Conservation (phyloP, 2,329 filamentous ascomycete species). For the Mollisiaceae sp. region DNA sequence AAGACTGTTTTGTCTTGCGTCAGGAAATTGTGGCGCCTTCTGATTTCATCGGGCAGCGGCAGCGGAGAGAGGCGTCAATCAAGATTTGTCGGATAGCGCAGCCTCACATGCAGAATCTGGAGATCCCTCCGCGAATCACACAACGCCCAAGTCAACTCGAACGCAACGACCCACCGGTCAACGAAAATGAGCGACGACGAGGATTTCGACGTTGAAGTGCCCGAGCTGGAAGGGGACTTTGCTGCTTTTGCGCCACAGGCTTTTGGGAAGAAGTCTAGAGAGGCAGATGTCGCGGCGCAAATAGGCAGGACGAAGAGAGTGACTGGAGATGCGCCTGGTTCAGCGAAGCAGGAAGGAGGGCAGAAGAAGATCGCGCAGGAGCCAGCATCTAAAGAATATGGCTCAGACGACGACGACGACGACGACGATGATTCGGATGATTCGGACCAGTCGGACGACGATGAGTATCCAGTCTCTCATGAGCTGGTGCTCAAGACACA, state of each 20-base stretch:
- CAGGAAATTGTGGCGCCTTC: background rate
- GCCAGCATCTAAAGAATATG: conserved; percentile 38
- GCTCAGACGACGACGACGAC: conserved; percentile 41
- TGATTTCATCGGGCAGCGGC: conserved; percentile 4
- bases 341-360: conserved; percentile 34
- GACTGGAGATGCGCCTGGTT: conserved; percentile 32
- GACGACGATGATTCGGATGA: conserved; percentile 57
- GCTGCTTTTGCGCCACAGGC: conserved; percentile 78
- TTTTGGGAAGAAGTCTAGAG: conserved; percentile 82
- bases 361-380: conserved; percentile 39
- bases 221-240: conserved; percentile 64
- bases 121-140: conserved; percentile 12
- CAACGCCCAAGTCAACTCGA: background rate
- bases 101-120: conserved; percentile 8
- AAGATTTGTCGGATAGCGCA: conserved; percentile 7
- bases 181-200: conserved; percentile 64
- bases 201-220: conserved; percentile 61
- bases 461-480: conserved; percentile 91
- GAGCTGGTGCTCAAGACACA: conserved; percentile 93
- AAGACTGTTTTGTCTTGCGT: background rate
- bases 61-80: background rate
- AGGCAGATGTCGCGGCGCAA: conserved; percentile 77
- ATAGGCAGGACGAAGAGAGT: conserved; percentile 76
- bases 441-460: conserved; percentile 70
- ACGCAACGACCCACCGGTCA: background rate